phyloP scores from a whole-genome alignment of 2,329 filamentous ascomycete genomes.

The Diaporthe citri region DNA sequence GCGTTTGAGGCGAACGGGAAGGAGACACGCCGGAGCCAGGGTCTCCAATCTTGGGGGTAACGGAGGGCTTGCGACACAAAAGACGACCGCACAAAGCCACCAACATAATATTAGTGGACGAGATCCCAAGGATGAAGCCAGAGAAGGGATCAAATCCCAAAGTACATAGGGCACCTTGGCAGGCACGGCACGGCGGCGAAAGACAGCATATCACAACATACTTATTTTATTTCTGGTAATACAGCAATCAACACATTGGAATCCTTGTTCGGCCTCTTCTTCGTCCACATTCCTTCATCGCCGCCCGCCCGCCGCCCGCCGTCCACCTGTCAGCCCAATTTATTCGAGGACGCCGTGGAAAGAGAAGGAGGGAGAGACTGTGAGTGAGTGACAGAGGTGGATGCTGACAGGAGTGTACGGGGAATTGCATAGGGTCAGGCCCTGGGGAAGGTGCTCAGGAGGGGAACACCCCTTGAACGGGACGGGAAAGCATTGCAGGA shows the following conservation, averaged over 20 bases:
- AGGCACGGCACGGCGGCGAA: conserved; percentile 33
- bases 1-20: conserved; percentile 35
- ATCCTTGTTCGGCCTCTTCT: conserved; percentile 23
- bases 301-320: conserved; percentile 9
- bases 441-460: background rate
- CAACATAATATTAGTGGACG: conserved; percentile 40
- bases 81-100: conserved; percentile 38
- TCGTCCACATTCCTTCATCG: conserved; percentile 17
- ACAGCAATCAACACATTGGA: conserved; percentile 36
- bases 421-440: conserved; percentile 6
- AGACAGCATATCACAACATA: conserved; percentile 39
- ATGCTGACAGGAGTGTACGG: background rate
- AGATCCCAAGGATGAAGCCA: conserved; percentile 24
- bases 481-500: conserved; percentile 10
- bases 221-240: conserved; percentile 42
- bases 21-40: conserved; percentile 7
- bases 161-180: conserved; percentile 41
- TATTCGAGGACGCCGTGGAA: background rate
- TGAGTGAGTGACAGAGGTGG: background rate
- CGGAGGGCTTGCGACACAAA: conserved; percentile 11
- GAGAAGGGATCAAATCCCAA: conserved; percentile 24
- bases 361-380: background rate
- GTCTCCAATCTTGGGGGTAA: conserved; percentile 22
- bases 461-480: background rate
- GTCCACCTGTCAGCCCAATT: background rate